A percentile compares a stretch with the other conserved stretches of the same genome.
Evolutionary conservation across 495 filamentous ascomycete genomes (phyloP).

Genomic region (Aspergillus panamensis): DNA sequence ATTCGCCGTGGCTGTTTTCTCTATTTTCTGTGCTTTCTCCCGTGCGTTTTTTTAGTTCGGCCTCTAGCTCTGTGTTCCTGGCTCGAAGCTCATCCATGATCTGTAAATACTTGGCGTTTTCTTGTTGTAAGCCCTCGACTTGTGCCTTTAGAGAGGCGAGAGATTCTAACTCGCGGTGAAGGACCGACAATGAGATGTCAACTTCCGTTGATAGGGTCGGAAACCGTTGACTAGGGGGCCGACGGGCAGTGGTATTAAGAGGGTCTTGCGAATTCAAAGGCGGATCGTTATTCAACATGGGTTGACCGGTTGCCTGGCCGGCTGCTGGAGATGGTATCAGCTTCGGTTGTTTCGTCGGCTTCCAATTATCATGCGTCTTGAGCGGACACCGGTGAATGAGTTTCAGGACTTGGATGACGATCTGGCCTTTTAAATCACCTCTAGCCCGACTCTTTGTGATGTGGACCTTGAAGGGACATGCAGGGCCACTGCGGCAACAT

Average conservation of each 20-base stretch:
- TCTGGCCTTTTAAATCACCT: no score
- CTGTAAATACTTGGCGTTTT: conserved; percentile 11
- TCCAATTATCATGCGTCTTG: no score
- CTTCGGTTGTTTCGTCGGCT: no score
- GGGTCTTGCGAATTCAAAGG: neutral
- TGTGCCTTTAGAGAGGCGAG: conserved; percentile 13
- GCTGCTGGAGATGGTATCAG: no score
- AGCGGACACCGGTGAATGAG: no score
- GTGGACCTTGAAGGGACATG: no score
- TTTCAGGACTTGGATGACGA: no score
- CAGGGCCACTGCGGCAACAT: no score
- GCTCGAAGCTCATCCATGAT: conserved; percentile 10
- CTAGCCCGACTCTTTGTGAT: no score
- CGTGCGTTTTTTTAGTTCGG: neutral
- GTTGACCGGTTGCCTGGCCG: no score
- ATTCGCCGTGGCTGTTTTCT: neutral
- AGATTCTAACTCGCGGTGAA: conserved; percentile 22
- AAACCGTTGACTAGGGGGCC: conserved; percentile 2
- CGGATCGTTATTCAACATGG: neutral
- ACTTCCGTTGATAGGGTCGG: conserved; percentile 20
- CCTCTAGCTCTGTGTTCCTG: neutral
- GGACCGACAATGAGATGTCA: conserved; percentile 17
- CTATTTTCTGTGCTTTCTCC: neutral
- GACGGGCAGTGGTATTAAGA: neutral
- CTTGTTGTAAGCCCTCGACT: conserved; percentile 15